Percentiles rank a stretch among this genome's conserved stretches.
phyloP scores from a whole-genome alignment of 176 grass and related monocot species.

The Aegilops sharonensis region DNA sequence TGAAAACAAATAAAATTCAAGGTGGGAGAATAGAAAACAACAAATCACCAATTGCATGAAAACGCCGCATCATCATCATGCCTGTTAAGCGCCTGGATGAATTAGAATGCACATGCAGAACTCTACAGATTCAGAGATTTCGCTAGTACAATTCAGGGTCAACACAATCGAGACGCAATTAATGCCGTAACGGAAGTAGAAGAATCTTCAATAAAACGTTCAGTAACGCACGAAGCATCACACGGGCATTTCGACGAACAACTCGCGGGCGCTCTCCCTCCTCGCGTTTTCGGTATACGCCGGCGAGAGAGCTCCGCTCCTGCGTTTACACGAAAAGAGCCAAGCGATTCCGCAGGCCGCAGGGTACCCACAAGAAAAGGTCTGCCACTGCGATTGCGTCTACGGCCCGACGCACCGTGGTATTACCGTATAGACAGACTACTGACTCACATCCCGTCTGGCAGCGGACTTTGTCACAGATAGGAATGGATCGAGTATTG shows the following conservation, averaged over 20 bases:
- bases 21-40: neutral
- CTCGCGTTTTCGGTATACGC: no score
- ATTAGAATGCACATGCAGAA: neutral
- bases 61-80: neutral
- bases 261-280: neutral
- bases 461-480: no score
- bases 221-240: neutral
- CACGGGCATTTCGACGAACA: conserved; percentile 29
- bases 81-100: neutral
- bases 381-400: neutral
- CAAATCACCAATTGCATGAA: neutral
- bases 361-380: neutral
- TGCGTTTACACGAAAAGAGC: neutral
- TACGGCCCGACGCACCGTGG: neutral
- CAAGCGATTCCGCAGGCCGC: neutral
- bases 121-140: neutral
- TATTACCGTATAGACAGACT: no score
- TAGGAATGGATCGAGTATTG: neutral
- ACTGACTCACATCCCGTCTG: no score
- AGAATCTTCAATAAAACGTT: neutral
- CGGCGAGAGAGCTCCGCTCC: neutral
- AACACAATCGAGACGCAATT: neutral
- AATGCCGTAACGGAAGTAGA: neutral
- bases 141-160: neutral
- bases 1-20: neutral